phyloP scores from a whole-genome alignment of 305 asterid species.

The Stenogyne calaminthoides region DNA sequence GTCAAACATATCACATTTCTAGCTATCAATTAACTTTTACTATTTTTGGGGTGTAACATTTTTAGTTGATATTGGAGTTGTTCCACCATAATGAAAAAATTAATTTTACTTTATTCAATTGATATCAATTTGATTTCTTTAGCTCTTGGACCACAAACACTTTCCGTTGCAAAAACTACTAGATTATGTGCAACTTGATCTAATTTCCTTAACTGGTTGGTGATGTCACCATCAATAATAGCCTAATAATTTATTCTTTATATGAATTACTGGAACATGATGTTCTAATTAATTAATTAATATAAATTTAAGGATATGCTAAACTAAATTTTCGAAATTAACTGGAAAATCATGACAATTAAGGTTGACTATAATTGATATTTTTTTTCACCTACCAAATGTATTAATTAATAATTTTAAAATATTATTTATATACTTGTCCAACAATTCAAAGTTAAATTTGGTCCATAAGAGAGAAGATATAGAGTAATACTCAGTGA shows the following conservation, averaged over 20 bases:
- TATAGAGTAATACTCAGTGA: not conserved
- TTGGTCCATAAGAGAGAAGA: too few species aligned
- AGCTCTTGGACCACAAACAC: conserved; percentile 5
- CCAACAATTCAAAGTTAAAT: not conserved
- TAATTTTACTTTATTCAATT: not conserved
- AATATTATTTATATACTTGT: not conserved
- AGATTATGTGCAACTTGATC: not conserved
- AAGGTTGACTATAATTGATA: not conserved
- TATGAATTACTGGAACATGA: not conserved
- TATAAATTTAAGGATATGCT: not conserved
- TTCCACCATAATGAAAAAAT: not conserved
- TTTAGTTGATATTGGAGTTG: conserved; percentile 17
- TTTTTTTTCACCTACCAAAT: not conserved
- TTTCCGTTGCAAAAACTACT: not conserved
- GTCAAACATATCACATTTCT: not conserved
- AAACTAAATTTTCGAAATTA: not conserved
- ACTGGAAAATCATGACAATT: not conserved
- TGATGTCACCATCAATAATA: conserved; percentile 1
- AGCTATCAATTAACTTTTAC: not conserved
- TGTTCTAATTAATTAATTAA: not conserved
- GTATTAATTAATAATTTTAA: not conserved
- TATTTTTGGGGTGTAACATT: not conserved
- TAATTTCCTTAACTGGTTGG: not conserved
- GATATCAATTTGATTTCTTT: not conserved
- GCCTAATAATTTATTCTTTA: not conserved